Percentiles rank a stretch among this genome's conserved stretches.
Evolutionary conservation across 2,329 filamentous ascomycete species (phyloP).

Genomic region (Colletotrichum navitas): DNA sequence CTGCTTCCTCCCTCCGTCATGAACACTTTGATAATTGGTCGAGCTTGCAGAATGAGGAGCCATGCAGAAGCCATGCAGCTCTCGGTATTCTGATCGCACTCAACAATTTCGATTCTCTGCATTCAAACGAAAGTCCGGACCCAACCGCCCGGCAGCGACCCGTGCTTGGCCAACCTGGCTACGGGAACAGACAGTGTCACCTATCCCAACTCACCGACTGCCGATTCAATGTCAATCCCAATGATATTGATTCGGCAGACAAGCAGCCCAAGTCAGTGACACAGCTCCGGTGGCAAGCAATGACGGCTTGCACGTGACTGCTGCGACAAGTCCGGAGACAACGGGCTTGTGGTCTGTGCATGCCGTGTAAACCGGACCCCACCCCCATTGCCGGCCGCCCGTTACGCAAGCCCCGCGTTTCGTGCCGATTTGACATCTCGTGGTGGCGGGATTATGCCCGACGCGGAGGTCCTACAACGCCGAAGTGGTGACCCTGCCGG

Average conservation of each 20-base stretch:
- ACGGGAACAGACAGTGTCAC: neutral
- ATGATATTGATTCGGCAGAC: neutral
- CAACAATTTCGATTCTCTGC: conserved; percentile 6
- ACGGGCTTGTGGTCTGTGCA: conserved; percentile 23
- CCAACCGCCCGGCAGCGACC: conserved; percentile 6
- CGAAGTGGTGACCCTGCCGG: neutral
- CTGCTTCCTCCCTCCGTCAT: conserved; percentile 1
- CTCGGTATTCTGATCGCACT: conserved; percentile 3
- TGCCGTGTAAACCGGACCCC: neutral
- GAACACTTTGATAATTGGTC: neutral
- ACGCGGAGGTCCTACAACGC: neutral
- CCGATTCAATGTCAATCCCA: neutral
- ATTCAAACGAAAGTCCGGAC: neutral
- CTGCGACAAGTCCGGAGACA: neutral
- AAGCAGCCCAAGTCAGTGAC: neutral
- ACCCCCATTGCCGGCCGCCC: neutral
- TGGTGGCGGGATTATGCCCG: neutral
- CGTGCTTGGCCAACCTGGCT: neutral
- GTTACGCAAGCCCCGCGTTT: neutral
- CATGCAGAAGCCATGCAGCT: conserved; percentile 1
- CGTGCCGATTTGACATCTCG: neutral
- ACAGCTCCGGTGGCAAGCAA: conserved; percentile 7
- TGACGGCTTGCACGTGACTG: conserved; percentile 9
- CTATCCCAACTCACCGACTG: neutral
- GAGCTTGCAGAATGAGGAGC: neutral